A percentile compares a stretch with the other conserved stretches of the same genome.
Evolutionary conservation across 495 filamentous ascomycete genomes (phyloP).

Genomic region (Oidiodendron maius): DNA sequence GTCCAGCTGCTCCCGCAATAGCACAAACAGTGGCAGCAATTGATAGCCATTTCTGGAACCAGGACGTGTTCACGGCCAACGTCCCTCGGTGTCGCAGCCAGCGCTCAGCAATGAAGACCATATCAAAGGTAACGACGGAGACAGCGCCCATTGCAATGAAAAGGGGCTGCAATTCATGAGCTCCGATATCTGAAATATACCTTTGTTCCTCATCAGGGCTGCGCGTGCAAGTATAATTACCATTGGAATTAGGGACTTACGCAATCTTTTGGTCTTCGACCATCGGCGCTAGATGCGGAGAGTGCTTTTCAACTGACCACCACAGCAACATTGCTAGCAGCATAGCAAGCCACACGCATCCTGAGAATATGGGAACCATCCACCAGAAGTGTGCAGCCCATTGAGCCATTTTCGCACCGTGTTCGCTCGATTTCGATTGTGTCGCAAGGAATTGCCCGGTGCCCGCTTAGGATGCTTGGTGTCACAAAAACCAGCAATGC

Average conservation of each 20-base stretch:
- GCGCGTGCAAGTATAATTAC: too few species aligned
- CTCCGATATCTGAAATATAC: constrained; percentile 79
- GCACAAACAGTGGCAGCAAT: constrained; percentile 64
- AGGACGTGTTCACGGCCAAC: constrained; percentile 63
- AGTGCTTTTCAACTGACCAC: constrained; percentile 35
- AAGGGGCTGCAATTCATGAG: constrained; percentile 62
- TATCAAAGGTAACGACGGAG: constrained; percentile 75
- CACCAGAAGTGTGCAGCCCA: neutral
- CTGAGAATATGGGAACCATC: constrained; percentile 65
- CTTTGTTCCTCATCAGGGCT: neutral
- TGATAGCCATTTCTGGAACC: constrained; percentile 63
- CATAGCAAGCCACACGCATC: constrained; percentile 70
- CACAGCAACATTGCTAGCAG: constrained; percentile 13
- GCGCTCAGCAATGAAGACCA: constrained; percentile 73
- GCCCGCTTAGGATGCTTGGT: too few species aligned
- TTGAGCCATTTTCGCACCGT: neutral
- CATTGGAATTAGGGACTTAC: constrained; percentile 54
- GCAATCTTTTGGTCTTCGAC: constrained; percentile 57
- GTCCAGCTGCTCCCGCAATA: constrained; percentile 64
- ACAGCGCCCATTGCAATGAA: constrained; percentile 76
- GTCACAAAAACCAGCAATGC: too few species aligned
- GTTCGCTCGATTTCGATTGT: too few species aligned
- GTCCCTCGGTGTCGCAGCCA: constrained; percentile 72
- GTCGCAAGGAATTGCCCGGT: too few species aligned
- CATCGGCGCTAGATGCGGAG: constrained; percentile 62